Evolutionary conservation across 805 yeast species (phyloP), one percentile per base, ranked within the genome.

Genomic region (Komagataella mondaviorum): DNA sequence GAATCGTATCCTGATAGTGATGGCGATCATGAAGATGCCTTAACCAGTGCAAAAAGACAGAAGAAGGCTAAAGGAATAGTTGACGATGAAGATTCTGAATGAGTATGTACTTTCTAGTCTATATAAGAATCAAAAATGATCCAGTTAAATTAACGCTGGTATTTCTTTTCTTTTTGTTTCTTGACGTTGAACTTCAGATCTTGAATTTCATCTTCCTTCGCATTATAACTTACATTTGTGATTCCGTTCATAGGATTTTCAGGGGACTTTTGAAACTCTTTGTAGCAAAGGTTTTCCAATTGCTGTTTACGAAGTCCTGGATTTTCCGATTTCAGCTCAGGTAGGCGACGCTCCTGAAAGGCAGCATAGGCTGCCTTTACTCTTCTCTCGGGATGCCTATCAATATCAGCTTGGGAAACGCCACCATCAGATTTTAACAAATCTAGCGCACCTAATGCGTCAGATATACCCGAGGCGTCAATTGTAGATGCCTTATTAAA

Each of bases 371-470:
- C 95, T 23, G 91, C 88, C 70, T 86, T 87, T 67, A 83, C 85
- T 62, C 96, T 77, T 67, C 95, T 78, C 70, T 87, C 96, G 7
- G 96, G 95, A 59, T 87, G 96, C 65, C 88, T 80, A 54, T 87
- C 96, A 50, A 87, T 71, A 50, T 80, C 87, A 60, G 81, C 81
- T 54, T 68, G 68, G 46, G 70, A 66, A 36, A 83, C 82, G 50
- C 79, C 84, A 24, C 73, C 78, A 51, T 72, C 77, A 48, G 71
- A 76, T 22, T 71, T 69, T 10, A 89, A 76, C 64, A 87, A 71
- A 4, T 86, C 74, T 60, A 87, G 72, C 3, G 95, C 95, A 51
- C 85, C 88, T 55, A 87, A 69, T 2, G 91, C 93, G 60, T 77
- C 78, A 56, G 87, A 95, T 47, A 87, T 72, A 61, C 90, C 90